phyloP scores from a whole-genome alignment of 2,329 filamentous ascomycete species.

The Rugonectria rugulosa region DNA sequence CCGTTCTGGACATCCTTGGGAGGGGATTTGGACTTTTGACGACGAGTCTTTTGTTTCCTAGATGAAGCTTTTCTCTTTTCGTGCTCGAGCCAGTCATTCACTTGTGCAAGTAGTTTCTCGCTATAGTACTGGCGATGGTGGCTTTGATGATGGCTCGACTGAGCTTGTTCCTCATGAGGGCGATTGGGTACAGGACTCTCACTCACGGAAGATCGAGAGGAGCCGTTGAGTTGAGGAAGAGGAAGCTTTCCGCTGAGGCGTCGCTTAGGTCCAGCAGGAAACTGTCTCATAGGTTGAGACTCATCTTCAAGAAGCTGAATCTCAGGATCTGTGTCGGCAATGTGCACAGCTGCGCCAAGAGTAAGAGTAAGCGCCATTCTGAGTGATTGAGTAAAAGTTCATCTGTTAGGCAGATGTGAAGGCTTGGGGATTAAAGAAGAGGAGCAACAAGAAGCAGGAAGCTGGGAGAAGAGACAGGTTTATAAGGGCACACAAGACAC shows the following conservation, averaged over 20 bases:
- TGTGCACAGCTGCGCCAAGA: constrained; percentile 58
- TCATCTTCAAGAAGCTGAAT: constrained; percentile 43
- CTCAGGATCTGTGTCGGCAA: constrained; percentile 58
- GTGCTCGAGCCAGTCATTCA: constrained; percentile 83
- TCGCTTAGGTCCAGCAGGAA: constrained; percentile 43
- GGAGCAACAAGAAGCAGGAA: background rate
- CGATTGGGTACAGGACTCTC: constrained; percentile 41
- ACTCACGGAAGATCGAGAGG: constrained; percentile 55
- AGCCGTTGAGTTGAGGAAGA: constrained; percentile 42
- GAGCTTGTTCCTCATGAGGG: constrained; percentile 38
- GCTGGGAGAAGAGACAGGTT: background rate
- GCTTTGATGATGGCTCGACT: constrained; percentile 38
- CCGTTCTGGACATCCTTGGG: constrained; percentile 36
- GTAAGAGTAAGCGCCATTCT: constrained; percentile 38
- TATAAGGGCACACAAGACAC: background rate
- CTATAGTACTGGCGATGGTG: constrained; percentile 51
- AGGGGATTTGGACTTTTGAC: constrained; percentile 52
- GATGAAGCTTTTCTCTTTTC: constrained; percentile 71
- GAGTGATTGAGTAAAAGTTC: background rate
- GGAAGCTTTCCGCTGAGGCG: constrained; percentile 45
- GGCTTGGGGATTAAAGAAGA: constrained; percentile 9
- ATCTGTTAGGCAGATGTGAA: constrained; percentile 11
- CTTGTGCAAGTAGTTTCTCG: constrained; percentile 73
- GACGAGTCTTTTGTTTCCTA: constrained; percentile 51
- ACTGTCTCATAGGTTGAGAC: constrained; percentile 40